These are phyloP conservation scores for Globisporangium radiosum DNA, from an alignment of 352 stramenopile species.

Conservation along the genomic window DNA sequence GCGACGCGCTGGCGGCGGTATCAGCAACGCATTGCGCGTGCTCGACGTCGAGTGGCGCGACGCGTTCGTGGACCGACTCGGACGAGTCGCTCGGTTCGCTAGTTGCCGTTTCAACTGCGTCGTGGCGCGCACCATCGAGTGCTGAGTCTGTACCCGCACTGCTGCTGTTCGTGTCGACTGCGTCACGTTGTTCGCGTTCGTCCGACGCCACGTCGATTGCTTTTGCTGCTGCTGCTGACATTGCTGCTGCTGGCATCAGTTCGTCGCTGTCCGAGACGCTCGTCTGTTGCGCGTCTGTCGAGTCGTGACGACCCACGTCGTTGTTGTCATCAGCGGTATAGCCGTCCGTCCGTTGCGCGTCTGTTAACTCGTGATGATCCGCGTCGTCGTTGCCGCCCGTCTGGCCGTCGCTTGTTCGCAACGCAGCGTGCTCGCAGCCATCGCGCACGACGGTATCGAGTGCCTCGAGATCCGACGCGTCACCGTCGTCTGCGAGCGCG, in stretches of 20 bases:
- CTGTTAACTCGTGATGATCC: neutral
- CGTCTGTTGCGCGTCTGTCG: neutral
- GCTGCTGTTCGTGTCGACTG: too few relatives aligned
- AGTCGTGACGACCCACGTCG: neutral
- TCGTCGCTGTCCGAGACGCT: neutral
- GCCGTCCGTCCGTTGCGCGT: neutral
- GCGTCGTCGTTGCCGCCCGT: neutral
- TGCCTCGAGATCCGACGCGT: neutral
- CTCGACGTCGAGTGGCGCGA: too few relatives aligned
- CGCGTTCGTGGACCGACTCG: too few relatives aligned
- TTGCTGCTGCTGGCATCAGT: neutral
- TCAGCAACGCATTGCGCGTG: too few relatives aligned
- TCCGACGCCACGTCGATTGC: neutral
- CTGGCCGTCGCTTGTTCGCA: neutral
- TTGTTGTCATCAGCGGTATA: too few relatives aligned
- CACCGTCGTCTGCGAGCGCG: too few relatives aligned
- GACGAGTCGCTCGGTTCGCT: too few relatives aligned
- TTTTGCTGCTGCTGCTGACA: neutral
- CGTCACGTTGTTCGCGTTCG: too few relatives aligned
- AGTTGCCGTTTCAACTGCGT: too few relatives aligned
- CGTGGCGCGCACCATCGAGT: too few relatives aligned
- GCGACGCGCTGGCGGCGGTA: too few relatives aligned
- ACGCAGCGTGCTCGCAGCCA: neutral
- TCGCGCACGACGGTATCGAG: neutral
- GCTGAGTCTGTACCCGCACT: too few relatives aligned